phyloP scores from a whole-genome alignment of 164 flowering plant genomes.

The Annona cherimola region DNA sequence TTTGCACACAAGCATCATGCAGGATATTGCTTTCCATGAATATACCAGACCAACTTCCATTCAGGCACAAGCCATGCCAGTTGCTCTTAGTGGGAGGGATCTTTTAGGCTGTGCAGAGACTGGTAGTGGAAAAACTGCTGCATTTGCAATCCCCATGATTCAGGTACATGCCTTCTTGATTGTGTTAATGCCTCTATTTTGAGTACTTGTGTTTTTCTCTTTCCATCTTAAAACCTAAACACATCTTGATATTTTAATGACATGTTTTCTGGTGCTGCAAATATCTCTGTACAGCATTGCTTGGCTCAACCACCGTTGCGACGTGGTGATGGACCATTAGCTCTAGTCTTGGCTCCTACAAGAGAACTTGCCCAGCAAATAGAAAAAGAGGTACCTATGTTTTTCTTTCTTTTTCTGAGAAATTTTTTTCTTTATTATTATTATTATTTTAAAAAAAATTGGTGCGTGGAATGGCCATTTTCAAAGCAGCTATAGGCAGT shows the following conservation, averaged over 20 bases:
- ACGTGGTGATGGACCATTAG: constrained; percentile 61
- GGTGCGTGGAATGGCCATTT: too few species aligned
- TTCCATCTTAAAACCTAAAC: not conserved
- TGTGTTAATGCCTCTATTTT: not conserved
- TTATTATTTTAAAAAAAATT: too few species aligned
- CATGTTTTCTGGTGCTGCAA: not conserved
- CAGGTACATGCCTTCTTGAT: constrained; percentile 29
- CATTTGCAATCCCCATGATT: constrained; percentile 62
- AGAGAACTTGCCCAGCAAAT: constrained; percentile 71
- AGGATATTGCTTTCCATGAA: constrained; percentile 49
- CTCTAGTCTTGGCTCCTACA: constrained; percentile 61
- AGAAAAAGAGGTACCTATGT: constrained; percentile 34
- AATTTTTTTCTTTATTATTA: too few species aligned
- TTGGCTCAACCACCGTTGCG: constrained; percentile 45
- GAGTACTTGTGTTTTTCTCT: not conserved
- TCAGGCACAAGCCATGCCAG: constrained; percentile 64
- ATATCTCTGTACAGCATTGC: constrained; percentile 38
- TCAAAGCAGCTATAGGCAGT: too few species aligned
- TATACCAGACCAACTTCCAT: constrained; percentile 58
- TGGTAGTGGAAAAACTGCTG: constrained; percentile 75
- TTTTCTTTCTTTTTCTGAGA: not conserved
- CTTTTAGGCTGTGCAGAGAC: constrained; percentile 67
- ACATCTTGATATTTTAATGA: not conserved
- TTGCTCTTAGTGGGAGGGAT: constrained; percentile 60
- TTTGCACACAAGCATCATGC: constrained; percentile 47